Evolutionary conservation across 306 rosid genomes (phyloP), one percentile per base, ranked within the genome.

Genomic region (Vicia villosa): DNA sequence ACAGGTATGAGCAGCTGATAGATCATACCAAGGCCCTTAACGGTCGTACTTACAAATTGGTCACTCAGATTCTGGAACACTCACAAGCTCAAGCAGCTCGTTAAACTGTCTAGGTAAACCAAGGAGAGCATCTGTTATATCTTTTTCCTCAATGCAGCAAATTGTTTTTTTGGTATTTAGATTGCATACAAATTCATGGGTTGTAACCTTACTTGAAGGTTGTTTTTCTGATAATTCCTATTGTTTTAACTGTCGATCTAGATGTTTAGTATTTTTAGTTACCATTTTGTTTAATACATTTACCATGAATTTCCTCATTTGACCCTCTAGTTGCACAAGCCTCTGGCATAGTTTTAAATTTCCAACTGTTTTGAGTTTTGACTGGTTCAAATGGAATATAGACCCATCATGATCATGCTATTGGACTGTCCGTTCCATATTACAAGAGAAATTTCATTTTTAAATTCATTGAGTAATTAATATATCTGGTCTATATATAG

Each of bases 1-100:
- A 4, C 95, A 94, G 97, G 86, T 84, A 90, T 41, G 98, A 94
- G 81, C 97, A 90, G 57, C 84, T 94, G 83, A 90, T 90, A 34
- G 97, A 94, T 77, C 96, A 89, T 74, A 79, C 97, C 4, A 89
- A 91, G 82, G 84, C 87, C 61, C 82, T 89, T 65, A 79, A 86
- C 6, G 94, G 86, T 16, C 97, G 94, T 13, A 91, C 97, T 51
- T 83, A 81, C 85, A 91, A 91, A 79, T 76, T 85, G 62, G 96
- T 89, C 34, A 77, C 80, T 63, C 96, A 87, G 68, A 83, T 91
- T 59, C 63, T 84, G 63, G 94, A 91, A 63, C 96, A 91, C 71
- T 70, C 84, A 9, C 79, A 87, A 75, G 40, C 81, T 15, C 98
- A 92, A 73, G 4, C 81, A 38, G 79, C 90, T 7, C 84, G 96